Conservation (phyloP, 371 early-diverging fungal genomes). For the Rhizopus arrhizus region DNA sequence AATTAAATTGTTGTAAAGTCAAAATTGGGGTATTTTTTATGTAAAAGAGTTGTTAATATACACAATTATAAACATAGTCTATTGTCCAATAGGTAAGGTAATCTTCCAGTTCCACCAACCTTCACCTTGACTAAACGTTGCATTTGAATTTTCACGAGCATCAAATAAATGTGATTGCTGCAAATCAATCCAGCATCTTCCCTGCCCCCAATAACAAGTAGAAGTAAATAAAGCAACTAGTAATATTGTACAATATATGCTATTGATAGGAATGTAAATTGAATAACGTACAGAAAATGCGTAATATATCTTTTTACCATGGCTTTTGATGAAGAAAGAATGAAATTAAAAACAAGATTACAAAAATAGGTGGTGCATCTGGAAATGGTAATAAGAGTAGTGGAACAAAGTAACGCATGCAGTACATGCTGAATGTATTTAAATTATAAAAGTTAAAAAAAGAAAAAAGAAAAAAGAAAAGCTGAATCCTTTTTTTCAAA, state of each 20-base stretch:
- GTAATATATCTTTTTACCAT: slow-evolving; percentile 47
- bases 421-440: slow-evolving; percentile 47
- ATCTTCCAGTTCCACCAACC: slow-evolving; percentile 60
- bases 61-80: neutral
- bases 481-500: neutral
- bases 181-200: slow-evolving; percentile 68
- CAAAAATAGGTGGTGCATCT: slow-evolving; percentile 69
- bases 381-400: slow-evolving; percentile 67
- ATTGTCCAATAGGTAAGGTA: slow-evolving; percentile 43
- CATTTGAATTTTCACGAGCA: slow-evolving; percentile 45
- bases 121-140: slow-evolving; percentile 52
- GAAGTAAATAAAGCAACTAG: slow-evolving; percentile 62
- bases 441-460: neutral
- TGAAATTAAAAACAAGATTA: slow-evolving; percentile 62
- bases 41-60: neutral
- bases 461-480: neutral
- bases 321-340: slow-evolving; percentile 69
- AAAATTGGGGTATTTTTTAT: slow-evolving; percentile 7
- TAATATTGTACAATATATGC: slow-evolving; percentile 67
- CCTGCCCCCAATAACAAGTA: slow-evolving; percentile 74
- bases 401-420: slow-evolving; percentile 68
- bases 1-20: neutral
- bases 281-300: neutral
- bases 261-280: slow-evolving; percentile 14
- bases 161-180: slow-evolving; percentile 48